Conservation (phyloP, 768 basidiomycete species). For the Lepiota subincarnata region DNA sequence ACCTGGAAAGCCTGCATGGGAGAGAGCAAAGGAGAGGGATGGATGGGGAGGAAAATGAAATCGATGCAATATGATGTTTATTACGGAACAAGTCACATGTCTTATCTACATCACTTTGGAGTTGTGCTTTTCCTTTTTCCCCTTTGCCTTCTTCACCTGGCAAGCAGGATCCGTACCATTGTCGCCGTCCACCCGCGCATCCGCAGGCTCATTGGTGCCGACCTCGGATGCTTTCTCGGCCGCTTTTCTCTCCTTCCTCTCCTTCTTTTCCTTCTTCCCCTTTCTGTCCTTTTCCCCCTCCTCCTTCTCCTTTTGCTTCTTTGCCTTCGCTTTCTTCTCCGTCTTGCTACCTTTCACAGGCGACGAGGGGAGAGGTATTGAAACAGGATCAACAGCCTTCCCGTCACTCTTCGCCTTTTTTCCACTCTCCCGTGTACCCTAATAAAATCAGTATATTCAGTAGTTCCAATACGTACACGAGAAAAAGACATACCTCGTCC, state of each 20-base stretch:
- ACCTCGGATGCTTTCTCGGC: too few relatives aligned
- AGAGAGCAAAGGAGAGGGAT: constrained; percentile 17
- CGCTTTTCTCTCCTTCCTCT: too few relatives aligned
- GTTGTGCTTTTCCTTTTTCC: constrained; percentile 16
- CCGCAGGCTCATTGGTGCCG: constrained; percentile 10
- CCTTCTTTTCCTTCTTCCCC: constrained; percentile 14
- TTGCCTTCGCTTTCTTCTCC: constrained; percentile 29
- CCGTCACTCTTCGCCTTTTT: constrained; percentile 17
- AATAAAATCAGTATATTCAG: too few relatives aligned
- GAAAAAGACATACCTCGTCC: constrained; percentile 11
- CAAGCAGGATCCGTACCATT: not conserved
- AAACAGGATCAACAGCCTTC: constrained; percentile 6
- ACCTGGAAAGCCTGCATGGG: constrained; percentile 42
- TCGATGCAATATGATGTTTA: not conserved
- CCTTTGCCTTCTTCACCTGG: constrained; percentile 8
- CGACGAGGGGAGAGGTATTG: constrained; percentile 13
- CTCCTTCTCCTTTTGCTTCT: constrained; percentile 28
- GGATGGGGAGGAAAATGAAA: constrained; percentile 10
- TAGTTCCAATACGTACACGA: too few relatives aligned
- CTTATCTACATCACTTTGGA: not conserved
- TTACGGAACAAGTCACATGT: constrained; percentile 6
- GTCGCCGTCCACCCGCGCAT: not conserved
- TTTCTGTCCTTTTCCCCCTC: constrained; percentile 14
- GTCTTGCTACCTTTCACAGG: constrained; percentile 11
- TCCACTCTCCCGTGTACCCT: too few relatives aligned